Evolutionary conservation across 2,329 filamentous ascomycete species (phyloP).

Genomic region (Alternaria solani): DNA sequence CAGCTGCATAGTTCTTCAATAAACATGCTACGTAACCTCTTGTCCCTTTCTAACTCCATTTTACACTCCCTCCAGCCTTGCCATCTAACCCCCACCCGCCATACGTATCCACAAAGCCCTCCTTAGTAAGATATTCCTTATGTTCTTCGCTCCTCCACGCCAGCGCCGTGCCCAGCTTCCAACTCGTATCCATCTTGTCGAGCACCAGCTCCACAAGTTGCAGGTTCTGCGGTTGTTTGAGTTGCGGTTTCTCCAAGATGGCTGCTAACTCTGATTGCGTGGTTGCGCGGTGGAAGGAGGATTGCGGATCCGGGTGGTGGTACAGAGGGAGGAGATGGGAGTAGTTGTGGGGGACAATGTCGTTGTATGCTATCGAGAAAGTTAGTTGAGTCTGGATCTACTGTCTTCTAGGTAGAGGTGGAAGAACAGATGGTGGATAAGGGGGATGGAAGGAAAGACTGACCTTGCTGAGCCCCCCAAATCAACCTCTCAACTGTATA

Average conservation of each 20-base stretch:
- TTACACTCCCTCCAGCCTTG: constrained; percentile 27
- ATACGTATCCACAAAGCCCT: constrained; percentile 51
- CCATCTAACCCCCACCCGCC: constrained; percentile 42
- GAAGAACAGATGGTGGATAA: background rate
- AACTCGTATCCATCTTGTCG: constrained; percentile 38
- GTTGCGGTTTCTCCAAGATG: constrained; percentile 41
- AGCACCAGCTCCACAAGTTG: constrained; percentile 56
- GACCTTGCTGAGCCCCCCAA: constrained; percentile 53
- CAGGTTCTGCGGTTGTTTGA: constrained; percentile 43
- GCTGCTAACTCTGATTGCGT: constrained; percentile 51
- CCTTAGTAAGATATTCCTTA: constrained; percentile 48
- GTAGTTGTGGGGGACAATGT: constrained; percentile 52
- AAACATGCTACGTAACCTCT: background rate
- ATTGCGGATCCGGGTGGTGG: constrained; percentile 40
- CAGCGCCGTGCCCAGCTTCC: constrained; percentile 51
- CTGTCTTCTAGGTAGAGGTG: background rate
- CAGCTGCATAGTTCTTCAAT: background rate
- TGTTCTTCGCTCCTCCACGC: constrained; percentile 47
- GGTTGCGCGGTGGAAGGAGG: constrained; percentile 48
- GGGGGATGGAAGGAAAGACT: constrained; percentile 3
- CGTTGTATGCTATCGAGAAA: constrained; percentile 45
- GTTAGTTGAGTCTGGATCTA: constrained; percentile 6
- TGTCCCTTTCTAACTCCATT: constrained; percentile 30
- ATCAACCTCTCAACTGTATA: constrained; percentile 59
- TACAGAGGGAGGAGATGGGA: constrained; percentile 53